Evolutionary conservation across 1,284 basidiomycete genomes (phyloP), one percentile per base, ranked within the genome.

Genomic region (Clitocybe nebularis): DNA sequence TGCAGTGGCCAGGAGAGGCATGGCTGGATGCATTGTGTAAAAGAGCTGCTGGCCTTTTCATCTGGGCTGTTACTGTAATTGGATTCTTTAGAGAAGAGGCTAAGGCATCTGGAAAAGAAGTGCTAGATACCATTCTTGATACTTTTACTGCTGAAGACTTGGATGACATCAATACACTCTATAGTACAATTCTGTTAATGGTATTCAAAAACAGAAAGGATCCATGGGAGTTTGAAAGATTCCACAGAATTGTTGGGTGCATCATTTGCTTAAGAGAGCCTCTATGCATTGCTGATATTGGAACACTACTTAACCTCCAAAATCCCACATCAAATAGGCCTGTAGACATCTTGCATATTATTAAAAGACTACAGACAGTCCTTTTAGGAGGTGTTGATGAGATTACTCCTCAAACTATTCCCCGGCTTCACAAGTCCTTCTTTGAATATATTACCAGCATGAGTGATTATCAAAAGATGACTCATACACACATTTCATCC

Each of bases 351-450:
- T 10, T 28, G 3, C 9, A 28, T 13, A 33, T 46, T 26, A 36
- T 46, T 33, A 40, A 36, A 6, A 28, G 40, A 16, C 30, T 48
- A 32, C 47, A 44, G 26, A 48, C 47, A 16, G 23, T 48, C 9
- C 37, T 49, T 22, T 41, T 43, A 10, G 29, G 33, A n/a, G 48
- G 41, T 11, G 35, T 42, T 9, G 41, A 44, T 8, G 28, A 20
- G 9, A 41, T 49, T 17, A 36, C 32, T 34, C 29, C n/a, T 13
- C 16, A 23, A 23, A 48, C 47, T 23, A 26, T 48, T 14, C 47
- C 47, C n/a, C 39, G 40, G 23, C 35, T 48, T 13, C 47, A 48
- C 26, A 43, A 43, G 33, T 43, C 36, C n/a, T 39, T 38, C n/a
- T 37, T 28, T 20, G 36, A 41, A 17, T 41, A 22, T 17, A 41